These are phyloP conservation scores for Candida pseudoviswanathii DNA, from an alignment of 1,139 yeast species.

Conservation along the genomic window DNA sequence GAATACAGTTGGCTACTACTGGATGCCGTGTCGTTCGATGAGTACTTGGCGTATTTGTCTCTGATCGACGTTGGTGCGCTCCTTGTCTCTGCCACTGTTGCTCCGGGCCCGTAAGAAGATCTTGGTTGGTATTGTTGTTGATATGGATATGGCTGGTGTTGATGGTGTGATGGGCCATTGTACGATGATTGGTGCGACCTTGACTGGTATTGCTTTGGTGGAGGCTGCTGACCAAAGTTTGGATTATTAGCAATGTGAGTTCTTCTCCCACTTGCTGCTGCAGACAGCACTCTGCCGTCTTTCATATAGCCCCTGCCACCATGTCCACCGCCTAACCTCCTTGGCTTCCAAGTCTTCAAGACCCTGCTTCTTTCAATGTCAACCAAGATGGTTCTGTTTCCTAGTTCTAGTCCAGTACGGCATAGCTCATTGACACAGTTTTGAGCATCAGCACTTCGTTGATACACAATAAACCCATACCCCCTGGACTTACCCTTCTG, in stretches of 20 bases:
- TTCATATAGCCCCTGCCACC: constrained; percentile 60
- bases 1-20: constrained; percentile 4
- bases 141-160: constrained; percentile 1
- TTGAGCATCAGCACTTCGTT: constrained; percentile 57
- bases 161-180: neutral
- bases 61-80: constrained; percentile 21
- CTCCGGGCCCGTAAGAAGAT: neutral
- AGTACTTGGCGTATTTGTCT: constrained; percentile 37
- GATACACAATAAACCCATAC: constrained; percentile 81
- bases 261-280: constrained; percentile 53
- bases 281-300: constrained; percentile 44
- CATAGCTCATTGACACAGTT: constrained; percentile 61
- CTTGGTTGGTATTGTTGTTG: constrained; percentile 1
- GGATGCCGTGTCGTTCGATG: constrained; percentile 12
- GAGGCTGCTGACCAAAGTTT: constrained; percentile 6
- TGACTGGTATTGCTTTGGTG: constrained; percentile 2
- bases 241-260: constrained; percentile 23
- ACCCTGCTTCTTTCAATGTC: constrained; percentile 86
- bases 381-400: constrained; percentile 57
- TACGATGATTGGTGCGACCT: neutral
- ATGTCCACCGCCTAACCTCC: constrained; percentile 67
- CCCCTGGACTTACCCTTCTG: constrained; percentile 64
- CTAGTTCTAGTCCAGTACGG: constrained; percentile 48
- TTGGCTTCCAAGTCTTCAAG: constrained; percentile 77
- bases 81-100: neutral